These are phyloP conservation scores for Vanrija sp. DNA, from an alignment of 1,284 basidiomycete species.

Conservation along the genomic window DNA sequence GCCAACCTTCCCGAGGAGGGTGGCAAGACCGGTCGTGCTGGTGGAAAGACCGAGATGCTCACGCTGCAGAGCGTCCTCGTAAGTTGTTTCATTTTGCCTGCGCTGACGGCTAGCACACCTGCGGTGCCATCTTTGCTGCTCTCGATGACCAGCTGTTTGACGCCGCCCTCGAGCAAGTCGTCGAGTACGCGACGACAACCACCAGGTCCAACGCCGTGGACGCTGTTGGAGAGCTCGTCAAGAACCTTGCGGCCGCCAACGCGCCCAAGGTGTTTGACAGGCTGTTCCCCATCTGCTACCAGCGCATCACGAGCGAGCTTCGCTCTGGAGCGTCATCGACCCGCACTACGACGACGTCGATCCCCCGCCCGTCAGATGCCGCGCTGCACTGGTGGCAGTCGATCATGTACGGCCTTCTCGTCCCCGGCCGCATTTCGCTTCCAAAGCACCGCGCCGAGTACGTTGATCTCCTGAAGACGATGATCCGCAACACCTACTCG, in stretches of 20 bases:
- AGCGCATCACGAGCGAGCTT: slow-evolving; percentile 80
- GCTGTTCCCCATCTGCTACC: slow-evolving; percentile 73
- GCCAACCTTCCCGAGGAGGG: slow-evolving; percentile 87
- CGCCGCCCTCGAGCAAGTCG: slow-evolving; percentile 76
- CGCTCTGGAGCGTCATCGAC: slow-evolving; percentile 88
- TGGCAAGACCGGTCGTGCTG: slow-evolving; percentile 44
- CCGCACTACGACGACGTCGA: slow-evolving; percentile 79
- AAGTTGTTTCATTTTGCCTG: too few relatives aligned
- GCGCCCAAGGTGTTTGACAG: slow-evolving; percentile 72
- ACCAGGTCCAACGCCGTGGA: slow-evolving; percentile 82
- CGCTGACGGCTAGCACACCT: too few relatives aligned
- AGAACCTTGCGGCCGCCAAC: slow-evolving; percentile 75
- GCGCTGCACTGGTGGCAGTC: slow-evolving; percentile 78
- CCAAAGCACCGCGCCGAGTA: slow-evolving; percentile 27
- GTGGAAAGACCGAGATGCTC: slow-evolving; percentile 49
- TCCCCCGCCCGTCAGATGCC: slow-evolving; percentile 80
- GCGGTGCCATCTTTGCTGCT: slow-evolving; percentile 70
- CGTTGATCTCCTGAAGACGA: slow-evolving; percentile 62
- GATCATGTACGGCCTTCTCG: slow-evolving; percentile 37
- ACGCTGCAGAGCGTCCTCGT: slow-evolving; percentile 35
- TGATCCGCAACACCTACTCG: slow-evolving; percentile 75
- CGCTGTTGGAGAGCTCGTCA: slow-evolving; percentile 83
- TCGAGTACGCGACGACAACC: slow-evolving; percentile 73
- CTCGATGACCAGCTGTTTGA: slow-evolving; percentile 84
- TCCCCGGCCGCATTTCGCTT: slow-evolving; percentile 35